Conservation (phyloP, 1,284 basidiomycete species). For the Ganoderma leucocontextum region DNA sequence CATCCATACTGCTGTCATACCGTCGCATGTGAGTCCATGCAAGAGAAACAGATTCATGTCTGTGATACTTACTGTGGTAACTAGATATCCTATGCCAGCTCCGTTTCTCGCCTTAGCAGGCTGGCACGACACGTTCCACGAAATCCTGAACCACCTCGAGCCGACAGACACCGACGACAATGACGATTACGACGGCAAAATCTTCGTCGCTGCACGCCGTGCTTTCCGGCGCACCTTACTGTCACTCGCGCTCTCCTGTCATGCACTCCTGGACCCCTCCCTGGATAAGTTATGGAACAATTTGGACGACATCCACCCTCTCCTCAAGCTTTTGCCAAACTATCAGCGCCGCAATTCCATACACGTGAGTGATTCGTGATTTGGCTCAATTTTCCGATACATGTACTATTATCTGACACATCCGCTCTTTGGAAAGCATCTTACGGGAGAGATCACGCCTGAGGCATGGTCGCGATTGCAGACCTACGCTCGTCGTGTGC, state of each 20-base stretch:
- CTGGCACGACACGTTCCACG: neutral
- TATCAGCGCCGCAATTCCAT: neutral
- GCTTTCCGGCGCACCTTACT: neutral
- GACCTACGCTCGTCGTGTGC: neutral
- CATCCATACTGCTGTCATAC: too few relatives aligned
- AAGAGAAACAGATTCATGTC: neutral
- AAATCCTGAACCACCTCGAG: neutral
- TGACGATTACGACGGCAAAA: neutral
- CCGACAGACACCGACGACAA: neutral
- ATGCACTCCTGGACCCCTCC: neutral
- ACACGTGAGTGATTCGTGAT: neutral
- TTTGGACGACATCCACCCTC: neutral
- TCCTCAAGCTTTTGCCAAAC: neutral
- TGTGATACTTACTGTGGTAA: neutral
- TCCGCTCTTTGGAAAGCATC: neutral
- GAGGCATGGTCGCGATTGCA: neutral
- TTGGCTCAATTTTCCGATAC: neutral
- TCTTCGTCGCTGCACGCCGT: neutral
- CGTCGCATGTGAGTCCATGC: neutral
- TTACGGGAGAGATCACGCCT: neutral
- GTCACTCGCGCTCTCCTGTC: neutral
- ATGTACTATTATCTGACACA: neutral
- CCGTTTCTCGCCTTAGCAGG: neutral
- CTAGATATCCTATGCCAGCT: neutral
- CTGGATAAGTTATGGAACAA: neutral